Percentiles rank a stretch among this genome's conserved stretches.
phyloP scores from a whole-genome alignment of 345 rosid species.

The Arabis hirsuta region DNA sequence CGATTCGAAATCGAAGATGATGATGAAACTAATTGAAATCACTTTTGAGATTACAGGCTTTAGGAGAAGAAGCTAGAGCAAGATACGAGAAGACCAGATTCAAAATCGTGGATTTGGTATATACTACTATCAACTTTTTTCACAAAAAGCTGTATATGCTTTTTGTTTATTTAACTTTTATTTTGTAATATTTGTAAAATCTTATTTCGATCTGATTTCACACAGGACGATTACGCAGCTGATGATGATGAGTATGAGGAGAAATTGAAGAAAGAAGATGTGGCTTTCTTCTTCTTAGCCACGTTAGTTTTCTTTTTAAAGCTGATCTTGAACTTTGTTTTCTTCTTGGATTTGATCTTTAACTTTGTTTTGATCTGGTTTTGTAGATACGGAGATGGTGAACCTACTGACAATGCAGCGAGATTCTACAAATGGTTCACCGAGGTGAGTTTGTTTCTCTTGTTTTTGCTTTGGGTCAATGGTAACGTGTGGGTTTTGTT shows the following conservation, averaged over 20 bases:
- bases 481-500: constrained; percentile 19
- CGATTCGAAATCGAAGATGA: constrained; percentile 9
- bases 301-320: constrained; percentile 59
- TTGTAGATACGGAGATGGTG: constrained; percentile 97
- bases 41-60: constrained; percentile 43
- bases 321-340: neutral
- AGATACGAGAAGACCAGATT: constrained; percentile 84
- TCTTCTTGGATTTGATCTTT: too few species aligned
- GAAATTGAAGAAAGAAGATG: constrained; percentile 82
- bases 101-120: constrained; percentile 87
- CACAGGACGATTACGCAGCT: constrained; percentile 90
- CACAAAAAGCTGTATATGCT: neutral
- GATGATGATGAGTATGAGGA: constrained; percentile 95
- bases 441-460: constrained; percentile 58
- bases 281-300: constrained; percentile 88
- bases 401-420: constrained; percentile 98
- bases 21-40: neutral
- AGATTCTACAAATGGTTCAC: constrained; percentile 98
- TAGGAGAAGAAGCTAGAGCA: constrained; percentile 83
- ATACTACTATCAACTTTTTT: constrained; percentile 10
- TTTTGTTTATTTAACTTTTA: neutral
- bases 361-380: constrained; percentile 15
- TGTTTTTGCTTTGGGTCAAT: neutral
- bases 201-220: constrained; percentile 24
- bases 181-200: neutral